phyloP scores from a whole-genome alignment of 1,284 basidiomycete genomes.

The Anthracocystis panici-leucophaei region DNA sequence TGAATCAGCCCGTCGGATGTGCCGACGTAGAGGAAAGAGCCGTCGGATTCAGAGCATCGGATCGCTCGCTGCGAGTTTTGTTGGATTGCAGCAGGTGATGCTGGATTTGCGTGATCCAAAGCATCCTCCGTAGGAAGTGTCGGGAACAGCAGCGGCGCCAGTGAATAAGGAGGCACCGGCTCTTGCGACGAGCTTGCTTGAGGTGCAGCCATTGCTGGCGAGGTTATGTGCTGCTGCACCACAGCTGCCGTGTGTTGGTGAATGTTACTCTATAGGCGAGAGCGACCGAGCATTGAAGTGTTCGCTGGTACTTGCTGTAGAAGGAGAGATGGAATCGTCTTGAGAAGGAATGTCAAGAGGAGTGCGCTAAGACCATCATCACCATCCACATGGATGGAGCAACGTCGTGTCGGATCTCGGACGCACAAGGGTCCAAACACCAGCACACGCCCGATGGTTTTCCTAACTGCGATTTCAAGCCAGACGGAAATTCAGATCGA shows the following conservation, averaged over 20 bases:
- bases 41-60: slow-evolving; percentile 46
- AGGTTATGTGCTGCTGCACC: neutral
- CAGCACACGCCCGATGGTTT: slow-evolving; percentile 1
- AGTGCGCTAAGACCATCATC: slow-evolving; percentile 17
- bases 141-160: slow-evolving; percentile 54
- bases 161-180: slow-evolving; percentile 46
- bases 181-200: slow-evolving; percentile 13
- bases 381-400: neutral
- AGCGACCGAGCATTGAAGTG: neutral
- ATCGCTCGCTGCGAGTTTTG: slow-evolving; percentile 37
- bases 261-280: neutral
- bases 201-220: slow-evolving; percentile 17
- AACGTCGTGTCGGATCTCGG: slow-evolving; percentile 29
- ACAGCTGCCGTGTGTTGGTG: neutral
- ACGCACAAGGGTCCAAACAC: slow-evolving; percentile 19
- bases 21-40: slow-evolving; percentile 54
- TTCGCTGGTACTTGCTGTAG: neutral
- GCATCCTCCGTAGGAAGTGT: slow-evolving; percentile 34
- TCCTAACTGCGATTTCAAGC: neutral
- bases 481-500: slow-evolving; percentile 29
- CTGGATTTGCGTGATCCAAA: slow-evolving; percentile 16
- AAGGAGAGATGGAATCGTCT: too few species aligned
- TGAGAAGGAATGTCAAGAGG: neutral
- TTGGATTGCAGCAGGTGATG: slow-evolving; percentile 52
- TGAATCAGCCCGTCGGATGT: slow-evolving; percentile 55